Evolutionary conservation across 371 early-diverging fungal species (phyloP).

Genomic region (Zychaea mexicana): DNA sequence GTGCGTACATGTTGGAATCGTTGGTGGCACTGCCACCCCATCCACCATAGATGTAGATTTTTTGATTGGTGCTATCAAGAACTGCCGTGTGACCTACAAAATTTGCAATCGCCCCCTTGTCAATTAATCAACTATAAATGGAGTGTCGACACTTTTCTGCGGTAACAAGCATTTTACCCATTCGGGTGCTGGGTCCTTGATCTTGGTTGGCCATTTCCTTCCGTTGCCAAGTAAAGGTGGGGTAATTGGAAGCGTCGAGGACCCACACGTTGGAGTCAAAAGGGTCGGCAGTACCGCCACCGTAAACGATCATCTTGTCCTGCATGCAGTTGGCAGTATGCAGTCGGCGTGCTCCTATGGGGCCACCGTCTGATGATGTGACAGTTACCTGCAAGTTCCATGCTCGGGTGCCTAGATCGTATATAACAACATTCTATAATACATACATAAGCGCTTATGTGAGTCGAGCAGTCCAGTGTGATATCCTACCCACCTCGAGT

Average conservation of each 20-base stretch:
- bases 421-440: conserved; percentile 18
- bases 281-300: conserved; percentile 46
- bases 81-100: conserved; percentile 42
- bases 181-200: conserved; percentile 38
- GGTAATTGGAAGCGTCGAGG: conserved; percentile 40
- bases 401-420: conserved; percentile 25
- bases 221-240: conserved; percentile 35
- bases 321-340: conserved; percentile 48
- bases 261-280: conserved; percentile 50
- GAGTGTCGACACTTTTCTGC: too few relatives aligned
- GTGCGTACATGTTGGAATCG: conserved; percentile 27
- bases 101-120: background rate
- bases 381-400: conserved; percentile 44
- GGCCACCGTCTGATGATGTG: conserved; percentile 13
- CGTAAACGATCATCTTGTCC: conserved; percentile 46
- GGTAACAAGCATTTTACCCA: conserved; percentile 37
- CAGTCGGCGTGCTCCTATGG: conserved; percentile 41
- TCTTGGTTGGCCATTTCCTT: conserved; percentile 23
- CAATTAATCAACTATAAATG: background rate
- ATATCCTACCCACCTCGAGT: too few relatives aligned
- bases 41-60: conserved; percentile 34
- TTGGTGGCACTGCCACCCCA: conserved; percentile 28
- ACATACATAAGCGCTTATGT: background rate
- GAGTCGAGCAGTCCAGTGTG: background rate
- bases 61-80: conserved; percentile 14